Evolutionary conservation across 306 rosid genomes (phyloP).

Genomic region (Castanea mollissima): DNA sequence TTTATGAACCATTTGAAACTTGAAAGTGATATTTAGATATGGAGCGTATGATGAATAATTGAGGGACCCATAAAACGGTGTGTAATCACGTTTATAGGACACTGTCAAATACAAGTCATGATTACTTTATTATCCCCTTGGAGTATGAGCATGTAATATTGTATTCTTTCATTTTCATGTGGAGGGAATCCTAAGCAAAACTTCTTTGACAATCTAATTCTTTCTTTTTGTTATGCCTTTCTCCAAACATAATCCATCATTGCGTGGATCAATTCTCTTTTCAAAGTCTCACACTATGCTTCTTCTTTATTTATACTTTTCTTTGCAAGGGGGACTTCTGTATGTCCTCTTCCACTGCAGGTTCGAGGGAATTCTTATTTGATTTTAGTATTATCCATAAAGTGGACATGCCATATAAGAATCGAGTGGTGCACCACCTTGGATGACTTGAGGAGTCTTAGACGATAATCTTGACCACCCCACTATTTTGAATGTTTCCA

Average conservation of each 20-base stretch:
- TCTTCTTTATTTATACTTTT: constrained; percentile 50
- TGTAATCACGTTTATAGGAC: neutral
- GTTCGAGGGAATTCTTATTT: constrained; percentile 3
- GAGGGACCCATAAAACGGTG: neutral
- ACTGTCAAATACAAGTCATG: neutral
- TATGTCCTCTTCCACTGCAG: constrained; percentile 14
- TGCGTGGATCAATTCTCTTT: constrained; percentile 27
- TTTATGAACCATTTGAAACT: neutral
- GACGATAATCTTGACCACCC: no score
- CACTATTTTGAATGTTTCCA: no score
- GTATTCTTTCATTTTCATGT: constrained; percentile 28
- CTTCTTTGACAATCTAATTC: constrained; percentile 39
- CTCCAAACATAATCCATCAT: constrained; percentile 51
- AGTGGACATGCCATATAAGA: neutral
- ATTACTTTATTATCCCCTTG: constrained; percentile 5
- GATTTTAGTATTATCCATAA: neutral
- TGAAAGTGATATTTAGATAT: neutral
- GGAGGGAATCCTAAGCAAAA: constrained; percentile 44
- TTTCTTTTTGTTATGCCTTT: constrained; percentile 47
- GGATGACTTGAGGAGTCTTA: neutral
- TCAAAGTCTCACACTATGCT: constrained; percentile 39
- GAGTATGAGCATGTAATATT: constrained; percentile 18
- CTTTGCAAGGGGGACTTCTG: constrained; percentile 52
- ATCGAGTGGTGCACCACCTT: neutral
- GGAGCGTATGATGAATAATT: neutral